Conservation (phyloP, 768 basidiomycete genomes). For the Pleurotus cornucopiae region DNA sequence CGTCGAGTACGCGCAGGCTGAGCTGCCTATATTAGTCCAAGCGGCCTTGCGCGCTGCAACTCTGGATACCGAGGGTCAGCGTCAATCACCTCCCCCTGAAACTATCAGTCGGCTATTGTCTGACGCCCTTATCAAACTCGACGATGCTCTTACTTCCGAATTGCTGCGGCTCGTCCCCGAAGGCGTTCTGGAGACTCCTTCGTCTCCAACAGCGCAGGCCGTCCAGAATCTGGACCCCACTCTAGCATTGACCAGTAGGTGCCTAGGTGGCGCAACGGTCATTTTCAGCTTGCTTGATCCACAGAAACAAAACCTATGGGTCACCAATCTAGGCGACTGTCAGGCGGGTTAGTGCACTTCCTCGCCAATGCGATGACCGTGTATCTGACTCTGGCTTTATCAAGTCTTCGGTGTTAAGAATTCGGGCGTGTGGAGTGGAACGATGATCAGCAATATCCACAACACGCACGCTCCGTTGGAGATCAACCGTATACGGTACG, state of each 20-base stretch:
- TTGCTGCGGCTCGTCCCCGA: constrained; percentile 40
- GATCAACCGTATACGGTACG: constrained; percentile 37
- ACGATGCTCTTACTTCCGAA: constrained; percentile 37
- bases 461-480: constrained; percentile 37
- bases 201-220: constrained; percentile 10
- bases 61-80: constrained; percentile 17
- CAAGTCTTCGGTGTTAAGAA: constrained; percentile 32
- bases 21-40: constrained; percentile 36
- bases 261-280: constrained; percentile 52
- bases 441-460: constrained; percentile 39
- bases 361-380: background rate
- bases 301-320: constrained; percentile 45
- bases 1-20: constrained; percentile 37
- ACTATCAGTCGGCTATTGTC: constrained; percentile 33
- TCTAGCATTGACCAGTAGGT: constrained; percentile 17
- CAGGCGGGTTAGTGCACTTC: background rate
- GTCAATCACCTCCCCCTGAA: constrained; percentile 24
- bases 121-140: constrained; percentile 33
- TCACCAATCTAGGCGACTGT: constrained; percentile 48
- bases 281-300: constrained; percentile 53
- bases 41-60: constrained; percentile 22
- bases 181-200: constrained; percentile 12
- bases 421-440: constrained; percentile 35
- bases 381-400: background rate
- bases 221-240: background rate